Conservation (phyloP, 192 early-diverging fungal species). For the Entomortierella lignicola region DNA sequence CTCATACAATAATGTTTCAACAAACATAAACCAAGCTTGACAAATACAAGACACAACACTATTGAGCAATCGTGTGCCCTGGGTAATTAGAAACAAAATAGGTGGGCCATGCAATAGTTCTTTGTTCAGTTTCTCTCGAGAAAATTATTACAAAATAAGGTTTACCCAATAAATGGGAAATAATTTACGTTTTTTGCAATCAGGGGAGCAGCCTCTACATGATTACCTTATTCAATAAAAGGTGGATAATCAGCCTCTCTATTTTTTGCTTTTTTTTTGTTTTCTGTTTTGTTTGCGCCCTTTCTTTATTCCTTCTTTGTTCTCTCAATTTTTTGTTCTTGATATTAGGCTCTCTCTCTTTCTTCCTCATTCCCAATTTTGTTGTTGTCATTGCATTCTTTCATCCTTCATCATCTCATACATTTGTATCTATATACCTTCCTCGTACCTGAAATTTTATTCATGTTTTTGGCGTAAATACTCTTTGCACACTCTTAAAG, state of each 20-base stretch:
- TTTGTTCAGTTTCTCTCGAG: no score
- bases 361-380: constrained; percentile 5
- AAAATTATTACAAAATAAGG: no score
- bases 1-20: no score
- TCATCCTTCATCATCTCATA: not conserved
- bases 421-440: no score
- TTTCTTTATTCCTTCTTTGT: constrained; percentile 1
- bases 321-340: not conserved
- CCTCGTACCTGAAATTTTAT: not conserved
- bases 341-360: not conserved
- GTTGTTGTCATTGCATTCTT: not conserved
- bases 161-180: no score
- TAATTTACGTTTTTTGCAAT: not conserved
- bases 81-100: no score
- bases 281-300: not conserved
- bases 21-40: no score
- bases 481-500: no score
- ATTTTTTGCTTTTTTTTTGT: not conserved
- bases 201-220: not conserved
- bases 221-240: not conserved
- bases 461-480: no score
- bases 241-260: not conserved
- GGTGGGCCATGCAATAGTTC: no score
- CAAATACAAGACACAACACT: no score
- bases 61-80: no score